Conservation (phyloP, 2,329 filamentous ascomycete species). For the Ceratocystis alfenasii region DNA sequence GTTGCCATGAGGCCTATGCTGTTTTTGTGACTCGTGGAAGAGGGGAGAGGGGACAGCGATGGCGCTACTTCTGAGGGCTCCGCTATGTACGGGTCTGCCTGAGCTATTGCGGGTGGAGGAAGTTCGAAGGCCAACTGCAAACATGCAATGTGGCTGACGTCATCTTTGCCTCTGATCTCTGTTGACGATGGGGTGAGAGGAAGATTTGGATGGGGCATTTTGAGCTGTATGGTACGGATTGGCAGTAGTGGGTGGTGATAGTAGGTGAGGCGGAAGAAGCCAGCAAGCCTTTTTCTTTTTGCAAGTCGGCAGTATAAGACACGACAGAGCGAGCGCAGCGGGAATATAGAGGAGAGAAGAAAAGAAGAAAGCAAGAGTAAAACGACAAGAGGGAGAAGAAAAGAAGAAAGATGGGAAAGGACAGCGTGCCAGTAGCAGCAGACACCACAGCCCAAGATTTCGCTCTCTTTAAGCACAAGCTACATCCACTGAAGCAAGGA, state of each 20-base stretch:
- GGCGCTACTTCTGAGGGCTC: conserved; percentile 25
- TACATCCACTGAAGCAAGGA: neutral
- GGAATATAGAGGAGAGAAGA: neutral
- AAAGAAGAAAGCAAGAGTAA: neutral
- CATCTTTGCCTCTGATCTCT: conserved; percentile 63
- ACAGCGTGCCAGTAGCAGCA: neutral
- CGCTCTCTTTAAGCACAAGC: conserved; percentile 2
- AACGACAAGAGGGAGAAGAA: conserved; percentile 17
- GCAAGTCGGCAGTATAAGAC: neutral
- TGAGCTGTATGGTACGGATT: neutral
- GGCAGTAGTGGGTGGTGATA: neutral
- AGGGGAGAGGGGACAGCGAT: neutral
- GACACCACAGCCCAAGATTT: neutral
- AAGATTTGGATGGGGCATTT: conserved; percentile 53
- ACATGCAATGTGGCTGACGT: conserved; percentile 45
- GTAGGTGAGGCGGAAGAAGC: neutral
- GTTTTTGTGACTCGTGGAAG: neutral
- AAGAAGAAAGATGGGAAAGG: neutral
- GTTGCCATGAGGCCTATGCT: conserved; percentile 24
- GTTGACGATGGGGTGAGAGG: conserved; percentile 73
- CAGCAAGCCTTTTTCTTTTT: neutral
- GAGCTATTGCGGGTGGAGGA: conserved; percentile 58
- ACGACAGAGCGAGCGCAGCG: neutral
- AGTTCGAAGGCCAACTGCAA: conserved; percentile 62
- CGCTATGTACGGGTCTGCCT: conserved; percentile 35